A percentile compares a stretch with the other conserved stretches of the same genome.
Evolutionary conservation across 352 stramenopile genomes (phyloP).

Genomic region (Halophytophthora batemanensis): DNA sequence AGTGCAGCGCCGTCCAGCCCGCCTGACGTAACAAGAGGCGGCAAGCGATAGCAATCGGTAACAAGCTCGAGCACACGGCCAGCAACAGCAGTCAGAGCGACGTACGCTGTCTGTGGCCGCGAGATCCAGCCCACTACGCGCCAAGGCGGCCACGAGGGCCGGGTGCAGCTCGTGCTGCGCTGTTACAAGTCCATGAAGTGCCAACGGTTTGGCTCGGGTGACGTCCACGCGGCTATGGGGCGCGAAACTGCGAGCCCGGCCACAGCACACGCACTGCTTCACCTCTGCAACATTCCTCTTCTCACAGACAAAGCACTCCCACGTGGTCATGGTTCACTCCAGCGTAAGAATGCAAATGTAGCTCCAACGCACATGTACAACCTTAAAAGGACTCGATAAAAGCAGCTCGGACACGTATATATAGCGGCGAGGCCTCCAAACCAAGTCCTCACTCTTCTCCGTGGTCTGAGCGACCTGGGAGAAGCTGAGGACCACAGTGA

Average conservation of each 20-base stretch:
- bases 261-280: slow-evolving; percentile 22
- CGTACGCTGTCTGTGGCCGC: slow-evolving; percentile 24
- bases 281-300: slow-evolving; percentile 25
- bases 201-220: slow-evolving; percentile 18
- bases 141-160: slow-evolving; percentile 20
- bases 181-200: slow-evolving; percentile 27
- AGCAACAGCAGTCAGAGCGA: background rate
- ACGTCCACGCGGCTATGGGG: slow-evolving; percentile 21
- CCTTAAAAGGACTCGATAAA: too few relatives aligned
- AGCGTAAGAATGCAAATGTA: background rate
- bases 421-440: too few relatives aligned
- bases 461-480: too few relatives aligned
- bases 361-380: too few relatives aligned
- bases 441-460: too few relatives aligned
- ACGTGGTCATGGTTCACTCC: slow-evolving; percentile 4
- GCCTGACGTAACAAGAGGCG: slow-evolving; percentile 8
- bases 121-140: slow-evolving; percentile 24
- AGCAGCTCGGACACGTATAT: too few relatives aligned
- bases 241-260: slow-evolving; percentile 22
- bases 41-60: background rate
- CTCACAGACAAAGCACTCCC: slow-evolving; percentile 45
- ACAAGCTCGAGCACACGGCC: background rate
- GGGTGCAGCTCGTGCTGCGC: slow-evolving; percentile 23
- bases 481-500: too few relatives aligned
- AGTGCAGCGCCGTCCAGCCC: slow-evolving; percentile 35